Conservation (phyloP, 2,329 filamentous ascomycete species). For the Saccharata proteae region DNA sequence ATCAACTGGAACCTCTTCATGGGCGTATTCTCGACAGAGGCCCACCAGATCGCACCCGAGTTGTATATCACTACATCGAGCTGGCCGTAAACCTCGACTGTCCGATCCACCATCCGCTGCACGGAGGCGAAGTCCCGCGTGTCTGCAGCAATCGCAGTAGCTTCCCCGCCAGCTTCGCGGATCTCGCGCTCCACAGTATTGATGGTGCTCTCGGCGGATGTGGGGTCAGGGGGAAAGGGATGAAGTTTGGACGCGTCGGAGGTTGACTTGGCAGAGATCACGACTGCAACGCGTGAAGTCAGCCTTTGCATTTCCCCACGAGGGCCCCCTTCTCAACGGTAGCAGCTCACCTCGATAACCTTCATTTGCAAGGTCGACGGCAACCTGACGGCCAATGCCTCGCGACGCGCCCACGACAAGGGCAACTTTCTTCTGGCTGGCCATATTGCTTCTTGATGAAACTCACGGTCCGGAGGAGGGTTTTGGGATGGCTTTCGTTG, state of each 20-base stretch:
- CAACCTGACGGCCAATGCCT: conserved; percentile 70
- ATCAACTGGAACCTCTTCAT: conserved; percentile 59
- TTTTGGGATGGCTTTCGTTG: no score
- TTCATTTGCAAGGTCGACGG: conserved; percentile 60
- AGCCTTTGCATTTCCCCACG: no score
- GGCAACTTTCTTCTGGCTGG: conserved; percentile 41
- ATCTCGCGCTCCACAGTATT: conserved; percentile 71
- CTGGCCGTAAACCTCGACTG: conserved; percentile 45
- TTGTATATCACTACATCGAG: conserved; percentile 74
- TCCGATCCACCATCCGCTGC: conserved; percentile 45
- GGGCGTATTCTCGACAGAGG: conserved; percentile 58
- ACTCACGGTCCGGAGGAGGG: no score
- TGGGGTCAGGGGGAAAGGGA: conserved; percentile 64
- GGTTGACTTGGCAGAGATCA: conserved; percentile 64
- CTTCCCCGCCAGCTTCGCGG: conserved; percentile 47
- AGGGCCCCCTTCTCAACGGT: not conserved
- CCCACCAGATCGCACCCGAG: conserved; percentile 77
- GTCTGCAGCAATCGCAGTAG: conserved; percentile 57
- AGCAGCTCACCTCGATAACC: conserved; percentile 52
- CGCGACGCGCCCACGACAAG: conserved; percentile 65
- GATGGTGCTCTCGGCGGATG: conserved; percentile 64
- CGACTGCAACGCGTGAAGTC: no score
- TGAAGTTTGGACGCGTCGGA: conserved; percentile 45
- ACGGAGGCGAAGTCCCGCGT: conserved; percentile 53
- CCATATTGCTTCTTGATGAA: no score